Base-by-base conservation (phyloP, 352 stramenopile species). In the Aphanomyces invadans region DNA sequence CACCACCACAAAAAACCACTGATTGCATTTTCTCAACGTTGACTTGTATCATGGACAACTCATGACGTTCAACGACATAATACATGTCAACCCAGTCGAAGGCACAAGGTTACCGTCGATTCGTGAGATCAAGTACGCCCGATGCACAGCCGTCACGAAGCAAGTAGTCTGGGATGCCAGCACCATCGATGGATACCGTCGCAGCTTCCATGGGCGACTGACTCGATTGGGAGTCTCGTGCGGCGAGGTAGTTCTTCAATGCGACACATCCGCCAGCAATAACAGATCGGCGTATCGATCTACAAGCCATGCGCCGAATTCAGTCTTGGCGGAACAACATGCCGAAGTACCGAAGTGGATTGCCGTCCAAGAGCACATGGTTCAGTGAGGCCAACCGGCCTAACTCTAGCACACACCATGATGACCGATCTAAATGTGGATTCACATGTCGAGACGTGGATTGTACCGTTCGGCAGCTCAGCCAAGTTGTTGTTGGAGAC, bases 181-280 rank as follows among this genome's bases (percentile, higher is more conserved):
- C 9, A 25, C 9, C 39, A 36, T 9, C n/a, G 42, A 1, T 9
- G 44, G 44, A 25, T 25, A 88, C 75, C 36, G 70, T 60, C 0
- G 76, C 75, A 0, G 76, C 79, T 25, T 62, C 67, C 3, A 79
- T 76, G 23, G 84, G 82, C 21, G 70, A 38, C 3, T 54, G n/a
- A 54, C 7, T 11, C 46, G 1, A 10, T 54, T 11, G 10, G 12
- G 49, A 10, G 7, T 82, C 81, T 7, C 81, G 76, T 2, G 81
- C 88, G 17, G 79, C 78, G 31, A 93, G 52, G 57, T 91, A 89
- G 39, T 90, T 88, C 49, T 93, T 93, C 21, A 93, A 71, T 3
- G 81, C 64, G 46, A 90, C 77, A 2, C 77, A 88, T 3, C 84
- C 84, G n/a, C 75, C 66, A 12, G 76, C 88, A 33, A 90, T 49